Conservation (phyloP, 805 yeast species). For the Myxozyma mucilagina region DNA sequence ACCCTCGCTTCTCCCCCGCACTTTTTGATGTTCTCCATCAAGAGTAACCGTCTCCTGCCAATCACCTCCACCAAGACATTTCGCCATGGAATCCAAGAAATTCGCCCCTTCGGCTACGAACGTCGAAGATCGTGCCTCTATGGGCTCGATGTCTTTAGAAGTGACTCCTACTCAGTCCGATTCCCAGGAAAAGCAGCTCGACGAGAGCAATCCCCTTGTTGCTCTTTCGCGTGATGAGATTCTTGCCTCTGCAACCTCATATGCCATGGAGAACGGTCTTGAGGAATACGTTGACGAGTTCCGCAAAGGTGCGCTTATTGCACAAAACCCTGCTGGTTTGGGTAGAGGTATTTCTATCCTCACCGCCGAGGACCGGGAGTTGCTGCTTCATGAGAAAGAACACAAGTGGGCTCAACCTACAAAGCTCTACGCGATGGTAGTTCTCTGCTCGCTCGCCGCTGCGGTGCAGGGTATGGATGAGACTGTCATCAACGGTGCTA, state of each 20-base stretch:
- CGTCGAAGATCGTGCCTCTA: conserved; percentile 3
- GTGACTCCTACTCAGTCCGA: background rate
- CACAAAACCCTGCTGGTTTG: conserved; percentile 48
- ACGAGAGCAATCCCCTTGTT: conserved; percentile 35
- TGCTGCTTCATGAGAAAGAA: conserved; percentile 47
- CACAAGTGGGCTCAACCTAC: conserved; percentile 51
- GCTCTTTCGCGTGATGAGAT: conserved; percentile 34
- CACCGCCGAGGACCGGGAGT: conserved; percentile 40
- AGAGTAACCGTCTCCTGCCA: background rate
- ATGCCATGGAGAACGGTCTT: conserved; percentile 36
- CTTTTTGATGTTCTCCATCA: background rate
- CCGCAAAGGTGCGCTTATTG: conserved; percentile 56
- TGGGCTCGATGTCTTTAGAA: background rate
- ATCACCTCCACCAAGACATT: background rate
- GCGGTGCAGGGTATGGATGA: conserved; percentile 79
- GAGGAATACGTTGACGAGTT: conserved; percentile 36
- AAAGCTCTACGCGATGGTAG: conserved; percentile 50
- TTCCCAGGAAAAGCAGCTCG: conserved; percentile 2
- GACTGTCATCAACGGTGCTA: conserved; percentile 69
- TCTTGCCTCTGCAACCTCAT: conserved; percentile 33
- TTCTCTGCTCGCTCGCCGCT: conserved; percentile 63
- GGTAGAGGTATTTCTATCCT: conserved; percentile 46
- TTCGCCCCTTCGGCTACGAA: conserved; percentile 7
- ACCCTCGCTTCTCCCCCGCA: background rate
- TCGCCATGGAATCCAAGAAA: background rate